Base-by-base conservation (phyloP, 2,329 filamentous ascomycete species). In the Penicillium sp. region DNA sequence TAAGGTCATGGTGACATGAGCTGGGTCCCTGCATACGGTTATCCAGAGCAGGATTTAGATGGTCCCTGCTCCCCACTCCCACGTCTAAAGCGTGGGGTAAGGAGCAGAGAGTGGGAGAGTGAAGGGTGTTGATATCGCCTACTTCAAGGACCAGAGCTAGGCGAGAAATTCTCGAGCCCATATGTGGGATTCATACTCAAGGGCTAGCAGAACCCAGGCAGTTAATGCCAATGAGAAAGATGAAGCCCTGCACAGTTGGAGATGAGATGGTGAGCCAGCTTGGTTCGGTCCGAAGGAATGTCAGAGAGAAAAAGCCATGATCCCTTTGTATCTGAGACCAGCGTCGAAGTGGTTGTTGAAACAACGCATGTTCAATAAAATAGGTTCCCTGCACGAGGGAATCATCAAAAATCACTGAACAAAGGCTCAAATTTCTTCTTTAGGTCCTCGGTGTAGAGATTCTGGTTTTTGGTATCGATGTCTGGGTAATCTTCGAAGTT, bases 401-500 rank as follows among this genome's bases (percentile, higher is more conserved):
- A 42, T 14, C 23, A 14, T 75, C 67, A 87, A 67, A 88, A 88
- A 63, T 86, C 85, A 63, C 76, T 78, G 67, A 88, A 88, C 61
- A 79, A 74, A 40, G 77, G 72, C 53, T 87, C 85, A 68, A 84
- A 86, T 69, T 83, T 83, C 58, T 81, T 77, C 56, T 77, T 78
- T 78, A 87, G 73, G 56, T 86, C 84, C 53, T 82, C 79, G 4
- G 83, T 85, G 65, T 87, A 87, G 44, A 70, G 68, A 61, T 66
- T 83, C 76, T 67, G 78, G 68, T 62, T 79, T 69, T 64, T 77
- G 72, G 46, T 75, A 66, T 86, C 84, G 5, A 81, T 78, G 7
- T 77, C 75, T 48, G 86, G 84, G 62, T 87, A 87, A 53, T 87
- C 83, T 62, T 87, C 85, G 64, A 87, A 88, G 67, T 87, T 87